Conservation (phyloP, 2,329 filamentous ascomycete species). For the Beauveria rudraprayagi region DNA sequence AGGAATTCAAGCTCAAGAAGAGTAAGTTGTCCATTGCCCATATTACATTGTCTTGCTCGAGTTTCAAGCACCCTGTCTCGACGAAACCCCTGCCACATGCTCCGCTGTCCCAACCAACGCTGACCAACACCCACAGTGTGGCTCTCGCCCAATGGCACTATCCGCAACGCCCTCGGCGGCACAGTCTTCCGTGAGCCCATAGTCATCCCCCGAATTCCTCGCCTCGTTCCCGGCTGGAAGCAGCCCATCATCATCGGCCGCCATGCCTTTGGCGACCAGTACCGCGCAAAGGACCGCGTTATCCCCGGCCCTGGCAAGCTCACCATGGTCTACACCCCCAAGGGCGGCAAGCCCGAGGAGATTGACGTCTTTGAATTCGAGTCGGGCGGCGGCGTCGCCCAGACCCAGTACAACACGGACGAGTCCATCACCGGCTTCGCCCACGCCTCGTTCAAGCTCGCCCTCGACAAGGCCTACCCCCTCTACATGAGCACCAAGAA, state of each 20-base stretch:
- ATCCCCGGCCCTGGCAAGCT: conserved; percentile 78
- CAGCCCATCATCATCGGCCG: conserved; percentile 98
- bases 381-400: conserved; percentile 75
- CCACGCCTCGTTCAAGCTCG: conserved; percentile 94
- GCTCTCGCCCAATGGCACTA: conserved; percentile 93
- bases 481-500: conserved; percentile 99
- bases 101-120: not conserved
- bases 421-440: conserved; percentile 94
- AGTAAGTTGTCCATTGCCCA: conserved; percentile 47
- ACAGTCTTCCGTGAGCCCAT: conserved; percentile 99
- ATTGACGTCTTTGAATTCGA: conserved; percentile 90
- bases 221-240: conserved; percentile 94
- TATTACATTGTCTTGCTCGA: conserved; percentile 6
- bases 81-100: not conserved
- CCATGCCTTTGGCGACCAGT: conserved; percentile 97
- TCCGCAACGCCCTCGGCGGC: conserved; percentile 69
- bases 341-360: conserved; percentile 70
- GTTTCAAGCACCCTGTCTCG: not conserved
- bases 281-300: conserved; percentile 89
- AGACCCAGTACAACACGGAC: conserved; percentile 97
- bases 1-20: conserved; percentile 98
- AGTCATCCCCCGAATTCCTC: conserved; percentile 86
- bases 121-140: conserved; percentile 58
- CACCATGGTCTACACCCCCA: conserved; percentile 89
- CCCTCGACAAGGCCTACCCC: conserved; percentile 77